Evolutionary conservation across 2,329 filamentous ascomycete genomes (phyloP).

Genomic region (Raffaelea arxii): DNA sequence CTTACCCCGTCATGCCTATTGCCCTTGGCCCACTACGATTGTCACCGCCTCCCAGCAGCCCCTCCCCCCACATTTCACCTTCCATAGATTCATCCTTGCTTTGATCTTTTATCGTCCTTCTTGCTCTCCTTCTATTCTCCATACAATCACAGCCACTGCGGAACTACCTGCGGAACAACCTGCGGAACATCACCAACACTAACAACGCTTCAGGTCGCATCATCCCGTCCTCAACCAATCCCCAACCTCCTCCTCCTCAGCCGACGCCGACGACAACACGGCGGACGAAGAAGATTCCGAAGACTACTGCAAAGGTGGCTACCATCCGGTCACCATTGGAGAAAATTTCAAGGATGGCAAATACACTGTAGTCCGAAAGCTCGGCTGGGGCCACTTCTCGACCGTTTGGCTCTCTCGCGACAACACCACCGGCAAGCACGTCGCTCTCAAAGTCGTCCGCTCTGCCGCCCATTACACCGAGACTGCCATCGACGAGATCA

Average conservation of each 20-base stretch:
- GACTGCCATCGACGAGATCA: slow-evolving; percentile 98
- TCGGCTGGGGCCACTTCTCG: slow-evolving; percentile 98
- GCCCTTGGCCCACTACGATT: no score
- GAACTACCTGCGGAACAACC: no score
- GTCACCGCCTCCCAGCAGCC: no score
- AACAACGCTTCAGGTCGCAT: no score
- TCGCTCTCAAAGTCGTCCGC: slow-evolving; percentile 94
- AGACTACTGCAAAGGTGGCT: slow-evolving; percentile 98
- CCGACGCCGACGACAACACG: slow-evolving; percentile 82
- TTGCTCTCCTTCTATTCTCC: no score
- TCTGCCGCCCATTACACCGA: slow-evolving; percentile 98
- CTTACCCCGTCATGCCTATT: no score
- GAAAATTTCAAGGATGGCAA: slow-evolving; percentile 97
- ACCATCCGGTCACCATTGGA: slow-evolving; percentile 88
- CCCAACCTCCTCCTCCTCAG: slow-evolving; percentile 66
- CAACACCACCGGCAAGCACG: slow-evolving; percentile 82
- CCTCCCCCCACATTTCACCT: no score
- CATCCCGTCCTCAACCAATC: slow-evolving; percentile 57
- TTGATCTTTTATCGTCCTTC: no score
- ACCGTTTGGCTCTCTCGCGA: slow-evolving; percentile 83
- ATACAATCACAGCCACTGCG: no score
- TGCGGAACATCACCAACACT: no score
- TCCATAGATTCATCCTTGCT: no score
- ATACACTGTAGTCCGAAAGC: slow-evolving; percentile 92
- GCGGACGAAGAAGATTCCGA: slow-evolving; percentile 98